phyloP scores from a whole-genome alignment of 352 stramenopile genomes.

The Phytophthora nicotianae region DNA sequence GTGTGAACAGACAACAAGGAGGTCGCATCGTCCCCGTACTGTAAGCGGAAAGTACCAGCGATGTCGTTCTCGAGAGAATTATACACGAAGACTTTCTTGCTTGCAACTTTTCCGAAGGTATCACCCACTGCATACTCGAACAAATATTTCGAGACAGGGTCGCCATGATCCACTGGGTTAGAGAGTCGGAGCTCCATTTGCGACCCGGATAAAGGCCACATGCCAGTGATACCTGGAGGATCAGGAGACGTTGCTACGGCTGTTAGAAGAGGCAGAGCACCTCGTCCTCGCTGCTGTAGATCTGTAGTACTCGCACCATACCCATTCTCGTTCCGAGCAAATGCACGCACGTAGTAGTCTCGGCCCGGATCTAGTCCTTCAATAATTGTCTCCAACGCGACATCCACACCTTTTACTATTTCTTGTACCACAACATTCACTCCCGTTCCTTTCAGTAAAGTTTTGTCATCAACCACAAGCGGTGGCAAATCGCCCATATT shows the following conservation, averaged over 20 bases:
- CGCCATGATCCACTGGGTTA: slow-evolving; percentile 32
- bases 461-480: slow-evolving; percentile 41
- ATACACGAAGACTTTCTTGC: slow-evolving; percentile 58
- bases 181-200: slow-evolving; percentile 50
- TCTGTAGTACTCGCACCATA: slow-evolving; percentile 64
- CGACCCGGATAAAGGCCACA: slow-evolving; percentile 63
- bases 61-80: slow-evolving; percentile 60
- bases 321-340: slow-evolving; percentile 68
- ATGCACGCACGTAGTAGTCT: slow-evolving; percentile 72
- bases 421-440: slow-evolving; percentile 50
- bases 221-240: slow-evolving; percentile 39
- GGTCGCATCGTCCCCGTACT: slow-evolving; percentile 62
- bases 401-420: slow-evolving; percentile 61
- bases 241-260: slow-evolving; percentile 42
- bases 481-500: slow-evolving; percentile 72
- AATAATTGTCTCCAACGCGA: slow-evolving; percentile 69
- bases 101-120: slow-evolving; percentile 50
- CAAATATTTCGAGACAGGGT: slow-evolving; percentile 52
- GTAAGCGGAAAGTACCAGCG: slow-evolving; percentile 64
- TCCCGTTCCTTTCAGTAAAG: slow-evolving; percentile 51
- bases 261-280: slow-evolving; percentile 54
- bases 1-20: slow-evolving; percentile 59
- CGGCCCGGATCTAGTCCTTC: slow-evolving; percentile 43
- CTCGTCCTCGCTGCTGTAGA: slow-evolving; percentile 65
- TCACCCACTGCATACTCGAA: slow-evolving; percentile 63